phyloP scores from a whole-genome alignment of 164 flowering plant species.

The Santalum album region DNA sequence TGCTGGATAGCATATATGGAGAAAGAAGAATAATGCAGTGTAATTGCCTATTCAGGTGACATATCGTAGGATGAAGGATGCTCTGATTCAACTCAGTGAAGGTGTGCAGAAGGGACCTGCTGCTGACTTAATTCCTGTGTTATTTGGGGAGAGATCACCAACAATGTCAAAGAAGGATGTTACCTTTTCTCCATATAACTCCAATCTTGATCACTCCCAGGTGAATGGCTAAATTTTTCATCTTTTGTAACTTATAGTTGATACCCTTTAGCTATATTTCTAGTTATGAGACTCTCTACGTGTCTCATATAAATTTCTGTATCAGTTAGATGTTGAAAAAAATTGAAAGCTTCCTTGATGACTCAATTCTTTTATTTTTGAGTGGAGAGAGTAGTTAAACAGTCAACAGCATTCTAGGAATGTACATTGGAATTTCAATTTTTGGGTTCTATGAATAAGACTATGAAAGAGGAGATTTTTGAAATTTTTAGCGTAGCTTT shows the following conservation, averaged over 20 bases:
- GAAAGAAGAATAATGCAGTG: not conserved
- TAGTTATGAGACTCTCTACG: too few relatives aligned
- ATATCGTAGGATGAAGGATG: conserved; percentile 89
- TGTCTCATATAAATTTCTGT: too few relatives aligned
- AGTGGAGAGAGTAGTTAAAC: not conserved
- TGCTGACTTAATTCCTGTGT: conserved; percentile 78
- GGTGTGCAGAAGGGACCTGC: conserved; percentile 92
- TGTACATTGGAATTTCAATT: not conserved
- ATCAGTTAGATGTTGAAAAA: too few relatives aligned
- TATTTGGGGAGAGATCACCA: conserved; percentile 82
- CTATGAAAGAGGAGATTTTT: too few relatives aligned
- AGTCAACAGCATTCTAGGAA: not conserved
- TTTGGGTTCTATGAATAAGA: not conserved
- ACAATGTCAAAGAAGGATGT: conserved; percentile 53
- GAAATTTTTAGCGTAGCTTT: too few relatives aligned
- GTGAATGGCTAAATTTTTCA: too few relatives aligned
- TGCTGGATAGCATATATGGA: not conserved
- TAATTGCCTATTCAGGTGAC: conserved; percentile 56
- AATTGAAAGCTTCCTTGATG: too few relatives aligned
- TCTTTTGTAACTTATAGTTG: too few relatives aligned
- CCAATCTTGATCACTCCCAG: conserved; percentile 88
- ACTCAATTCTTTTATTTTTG: not conserved
- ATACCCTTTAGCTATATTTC: too few relatives aligned
- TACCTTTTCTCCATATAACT: conserved; percentile 56
- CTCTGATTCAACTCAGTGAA: conserved; percentile 81